These are phyloP conservation scores for Psilocybe mexicana DNA, from an alignment of 1,284 basidiomycete species.

Conservation along the genomic window DNA sequence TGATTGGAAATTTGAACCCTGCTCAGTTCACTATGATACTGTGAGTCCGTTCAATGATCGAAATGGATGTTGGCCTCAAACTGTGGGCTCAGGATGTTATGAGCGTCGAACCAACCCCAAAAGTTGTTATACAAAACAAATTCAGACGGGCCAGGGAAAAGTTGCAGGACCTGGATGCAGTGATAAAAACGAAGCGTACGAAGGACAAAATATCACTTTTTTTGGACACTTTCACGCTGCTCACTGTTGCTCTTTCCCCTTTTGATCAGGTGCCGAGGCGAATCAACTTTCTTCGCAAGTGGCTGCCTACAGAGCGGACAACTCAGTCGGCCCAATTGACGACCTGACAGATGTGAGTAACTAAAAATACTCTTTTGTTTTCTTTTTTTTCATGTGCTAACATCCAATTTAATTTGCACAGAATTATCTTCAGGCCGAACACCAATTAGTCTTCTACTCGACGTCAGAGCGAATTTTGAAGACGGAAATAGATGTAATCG, in stretches of 20 bases:
- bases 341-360: constrained; percentile 60
- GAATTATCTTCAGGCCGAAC: constrained; percentile 66
- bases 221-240: not conserved
- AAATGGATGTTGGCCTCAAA: not conserved
- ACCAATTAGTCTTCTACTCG: constrained; percentile 57
- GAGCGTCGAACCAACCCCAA: constrained; percentile 64
- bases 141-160: constrained; percentile 60
- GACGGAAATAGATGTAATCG: constrained; percentile 63
- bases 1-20: constrained; percentile 79
- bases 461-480: constrained; percentile 55
- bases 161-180: constrained; percentile 56
- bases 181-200: constrained; percentile 65
- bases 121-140: constrained; percentile 78
- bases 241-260: not conserved
- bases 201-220: constrained; percentile 2
- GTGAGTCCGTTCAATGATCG: constrained; percentile 36
- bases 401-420: constrained; percentile 29
- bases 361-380: constrained; percentile 23
- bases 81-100: constrained; percentile 50
- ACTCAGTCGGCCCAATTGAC: constrained; percentile 58
- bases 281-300: constrained; percentile 53
- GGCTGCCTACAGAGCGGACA: constrained; percentile 52
- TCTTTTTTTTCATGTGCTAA: not conserved
- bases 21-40: constrained; percentile 70
- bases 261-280: constrained; percentile 52